Percentiles rank a stretch among this genome's conserved stretches.
Conservation (phyloP, 306 rosid genomes). For the Gynostemma pentaphyllum region DNA sequence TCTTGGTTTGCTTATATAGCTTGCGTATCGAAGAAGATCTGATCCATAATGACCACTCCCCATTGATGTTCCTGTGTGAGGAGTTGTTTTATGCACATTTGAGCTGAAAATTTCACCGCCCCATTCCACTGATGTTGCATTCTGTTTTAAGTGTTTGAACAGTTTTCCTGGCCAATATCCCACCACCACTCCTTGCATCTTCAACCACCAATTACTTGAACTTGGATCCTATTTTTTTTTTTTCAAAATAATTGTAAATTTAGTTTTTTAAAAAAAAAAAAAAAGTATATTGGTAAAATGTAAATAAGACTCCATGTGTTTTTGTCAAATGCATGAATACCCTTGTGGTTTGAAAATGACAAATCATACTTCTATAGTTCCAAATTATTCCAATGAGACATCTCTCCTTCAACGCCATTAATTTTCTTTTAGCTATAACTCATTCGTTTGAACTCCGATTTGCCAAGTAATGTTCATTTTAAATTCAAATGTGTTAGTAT, state of each 20-base stretch:
- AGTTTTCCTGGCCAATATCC: conserved; percentile 47
- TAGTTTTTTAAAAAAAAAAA: background rate
- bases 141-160: conserved; percentile 9
- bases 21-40: conserved; percentile 1
- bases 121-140: conserved; percentile 45
- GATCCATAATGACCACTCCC: conserved; percentile 44
- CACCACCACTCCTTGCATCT: background rate
- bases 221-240: conserved; percentile 35
- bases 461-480: too few relatives aligned
- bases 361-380: too few relatives aligned
- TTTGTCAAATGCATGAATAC: too few relatives aligned
- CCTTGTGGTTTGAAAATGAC: too few relatives aligned
- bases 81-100: conserved; percentile 12
- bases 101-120: conserved; percentile 59
- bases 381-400: too few relatives aligned
- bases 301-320: too few relatives aligned
- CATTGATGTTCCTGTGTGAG: conserved; percentile 56
- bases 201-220: conserved; percentile 53
- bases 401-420: too few relatives aligned
- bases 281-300: background rate
- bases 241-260: too few relatives aligned
- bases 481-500: too few relatives aligned
- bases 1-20: conserved; percentile 23
- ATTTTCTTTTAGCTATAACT: too few relatives aligned
- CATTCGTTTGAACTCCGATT: too few relatives aligned